Base-by-base conservation (phyloP, 2,329 filamentous ascomycete genomes). In the Fusarium torulosum region DNA sequence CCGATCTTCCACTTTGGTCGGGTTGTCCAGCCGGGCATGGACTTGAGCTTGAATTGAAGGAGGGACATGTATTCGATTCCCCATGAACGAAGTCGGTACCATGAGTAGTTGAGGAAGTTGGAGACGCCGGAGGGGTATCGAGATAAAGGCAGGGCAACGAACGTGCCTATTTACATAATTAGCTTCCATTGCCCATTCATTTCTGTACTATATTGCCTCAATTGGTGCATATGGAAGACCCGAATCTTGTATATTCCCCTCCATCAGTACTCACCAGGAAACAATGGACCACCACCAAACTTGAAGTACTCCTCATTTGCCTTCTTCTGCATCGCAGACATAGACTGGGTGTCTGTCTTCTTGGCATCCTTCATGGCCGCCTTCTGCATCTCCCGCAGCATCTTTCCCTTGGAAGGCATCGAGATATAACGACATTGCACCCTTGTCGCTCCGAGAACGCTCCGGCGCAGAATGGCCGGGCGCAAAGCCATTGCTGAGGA, bases 1-100 rank as follows among this genome's bases (percentile, higher is more conserved):
- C 77, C 69, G 25, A 83, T 74, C 71, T 83, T 80, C 73, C 83
- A 82, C n/a, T 70, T 73, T 14, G 82, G 82, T 20, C 77, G 77
- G 31, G 76, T 77, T 52, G 81, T 75, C 67, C 81, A 75, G 56
- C 67, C 72, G 23, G 80, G 79, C 79, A 83, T 84, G 25, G 85
- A 86, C 33, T 77, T 67, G 47, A 83, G 70, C 71, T 82, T 81
- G 47, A 82, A 70, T 27, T 78, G 76, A 21, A 82, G 50, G 10
- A 82, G 31, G 3, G 76, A 73, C 29, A 75, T 59, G 11, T 76
- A 68, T 59, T 80, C 79, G n/a, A 75, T 58, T 41, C 70, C 50
- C 63, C 78, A 82, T 59, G 78, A 73, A 64, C 75, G 78, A 31
- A 77, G 21, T 40, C 79, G 77, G 61, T 70, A 74, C 74, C 75